Conservation (phyloP, 1,139 yeast species). For the Scheffersomyces insectosa region DNA sequence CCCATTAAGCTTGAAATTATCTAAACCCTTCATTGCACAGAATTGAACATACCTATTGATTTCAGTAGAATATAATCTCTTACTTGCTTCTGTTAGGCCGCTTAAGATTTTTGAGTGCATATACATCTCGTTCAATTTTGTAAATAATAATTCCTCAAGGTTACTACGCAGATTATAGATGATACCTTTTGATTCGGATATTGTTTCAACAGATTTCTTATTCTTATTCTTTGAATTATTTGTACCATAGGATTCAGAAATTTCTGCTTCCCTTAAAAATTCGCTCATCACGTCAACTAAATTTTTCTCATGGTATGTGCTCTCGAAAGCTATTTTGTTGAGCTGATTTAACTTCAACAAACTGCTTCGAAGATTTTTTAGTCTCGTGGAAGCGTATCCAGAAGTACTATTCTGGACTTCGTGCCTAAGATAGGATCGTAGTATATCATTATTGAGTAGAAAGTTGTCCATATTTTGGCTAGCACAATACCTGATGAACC, state of each 20-base stretch:
- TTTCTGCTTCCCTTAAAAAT: not conserved
- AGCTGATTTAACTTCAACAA: slow-evolving; percentile 4
- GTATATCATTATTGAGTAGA: not conserved
- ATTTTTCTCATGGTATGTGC: not conserved
- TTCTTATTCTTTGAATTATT: not conserved
- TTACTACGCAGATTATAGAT: not conserved
- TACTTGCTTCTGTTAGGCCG: not conserved
- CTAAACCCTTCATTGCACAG: not conserved
- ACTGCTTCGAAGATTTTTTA: slow-evolving; percentile 6
- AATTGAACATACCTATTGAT: not conserved
- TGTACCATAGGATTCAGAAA: not conserved
- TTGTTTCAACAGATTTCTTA: not conserved
- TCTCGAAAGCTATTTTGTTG: slow-evolving; percentile 3
- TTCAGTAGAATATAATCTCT: slow-evolving; percentile 2
- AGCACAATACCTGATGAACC: slow-evolving; percentile 4
- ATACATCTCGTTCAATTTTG: not conserved
- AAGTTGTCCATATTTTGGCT: slow-evolving; percentile 1
- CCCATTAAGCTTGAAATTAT: not conserved
- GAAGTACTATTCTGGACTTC: slow-evolving; percentile 1
- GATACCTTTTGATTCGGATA: not conserved
- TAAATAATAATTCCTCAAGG: not conserved
- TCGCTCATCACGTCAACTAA: slow-evolving; percentile 1
- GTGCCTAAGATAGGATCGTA: slow-evolving; percentile 1
- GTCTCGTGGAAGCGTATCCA: slow-evolving; percentile 1
- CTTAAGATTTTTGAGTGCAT: not conserved